Base-by-base conservation (phyloP, 2,329 filamentous ascomycete species). In the Neophaeococcomyces aloes region DNA sequence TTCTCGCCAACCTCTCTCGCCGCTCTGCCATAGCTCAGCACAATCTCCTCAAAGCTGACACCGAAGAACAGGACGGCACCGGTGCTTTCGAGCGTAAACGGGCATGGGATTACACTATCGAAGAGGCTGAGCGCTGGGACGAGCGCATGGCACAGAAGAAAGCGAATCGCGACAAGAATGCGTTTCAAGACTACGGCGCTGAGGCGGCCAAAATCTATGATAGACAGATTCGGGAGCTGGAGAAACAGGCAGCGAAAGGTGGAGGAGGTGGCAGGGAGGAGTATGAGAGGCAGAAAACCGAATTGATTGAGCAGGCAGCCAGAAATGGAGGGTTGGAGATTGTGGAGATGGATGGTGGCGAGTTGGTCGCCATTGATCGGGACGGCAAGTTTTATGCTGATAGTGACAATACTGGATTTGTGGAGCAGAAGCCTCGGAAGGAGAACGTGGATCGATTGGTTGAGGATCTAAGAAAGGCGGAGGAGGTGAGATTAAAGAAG, bases 101-200 rank as follows among this genome's bases (percentile, higher is more conserved):
- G 31, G 91, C 91, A 1, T 98, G 91, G 91, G 91, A 96, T 67
- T 98, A 91, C 85, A 98, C 91, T 1, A 71, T 89, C 5, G 91
- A 98, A 52, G 91, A 98, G 66, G 84, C 79, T 55, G 91, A 95
- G 67, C 78, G 76, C 53, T 98, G 91, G 91, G 91, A 98, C 64
- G 82, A 81, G 67, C 81, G 88, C 25, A 69, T 93, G 62, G 84
- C 82, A 58, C 94, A 94, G 73, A 93, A 87, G 68, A 77, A 78
- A 46, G 76, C 77, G 14, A 82, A 84, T 57, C 75, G 83, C 49
- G 86, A 94, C 61, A 81, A 89, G 63, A 86, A 87, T 47, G 83
- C 86, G 2, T 98, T 98, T 66, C 77, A 83, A 57, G 88, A 96
- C 62, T 94, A 93, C 65, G 75, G 76, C 4, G 79, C 85, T 56